phyloP scores from a whole-genome alignment of 2,329 filamentous ascomycete species.

The Talaromyces sp. region DNA sequence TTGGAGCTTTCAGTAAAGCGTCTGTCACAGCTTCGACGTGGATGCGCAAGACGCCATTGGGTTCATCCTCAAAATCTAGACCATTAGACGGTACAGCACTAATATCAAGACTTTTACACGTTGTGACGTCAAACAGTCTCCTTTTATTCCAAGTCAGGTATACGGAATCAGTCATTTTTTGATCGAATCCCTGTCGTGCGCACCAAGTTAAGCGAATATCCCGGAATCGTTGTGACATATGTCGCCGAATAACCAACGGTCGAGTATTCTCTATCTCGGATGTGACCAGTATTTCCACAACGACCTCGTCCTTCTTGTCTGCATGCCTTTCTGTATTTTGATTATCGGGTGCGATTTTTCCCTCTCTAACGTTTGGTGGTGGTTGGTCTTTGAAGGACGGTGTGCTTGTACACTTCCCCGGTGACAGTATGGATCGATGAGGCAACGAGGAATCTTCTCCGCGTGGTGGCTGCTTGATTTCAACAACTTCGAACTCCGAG shows the following conservation, averaged over 20 bases:
- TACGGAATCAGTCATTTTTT: slow-evolving; percentile 49
- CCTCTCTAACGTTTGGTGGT: not conserved
- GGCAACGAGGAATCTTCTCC: not conserved
- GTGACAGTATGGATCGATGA: not conserved
- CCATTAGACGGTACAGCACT: slow-evolving; percentile 31
- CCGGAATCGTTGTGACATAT: slow-evolving; percentile 62
- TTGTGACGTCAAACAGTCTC: slow-evolving; percentile 70
- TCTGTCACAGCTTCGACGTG: slow-evolving; percentile 73
- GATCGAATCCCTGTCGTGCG: slow-evolving; percentile 52
- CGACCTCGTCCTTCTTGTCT: slow-evolving; percentile 1
- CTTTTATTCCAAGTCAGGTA: slow-evolving; percentile 76
- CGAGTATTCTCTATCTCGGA: slow-evolving; percentile 60
- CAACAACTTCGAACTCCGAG: slow-evolving; percentile 1
- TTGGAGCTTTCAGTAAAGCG: slow-evolving; percentile 48
- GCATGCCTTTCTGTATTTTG: not conserved
- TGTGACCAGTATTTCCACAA: slow-evolving; percentile 61
- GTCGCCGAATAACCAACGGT: slow-evolving; percentile 59
- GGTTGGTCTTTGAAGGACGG: not conserved
- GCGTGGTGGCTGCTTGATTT: not conserved
- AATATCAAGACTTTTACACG: slow-evolving; percentile 63
- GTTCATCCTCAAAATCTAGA: slow-evolving; percentile 8
- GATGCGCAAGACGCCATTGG: slow-evolving; percentile 49
- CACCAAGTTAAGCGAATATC: slow-evolving; percentile 68
- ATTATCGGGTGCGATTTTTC: not conserved
- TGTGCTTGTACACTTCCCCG: not conserved